A percentile compares a stretch with the other conserved stretches of the same genome.
phyloP scores from a whole-genome alignment of 2,329 filamentous ascomycete genomes.

The Pestalotiopsis sp. region DNA sequence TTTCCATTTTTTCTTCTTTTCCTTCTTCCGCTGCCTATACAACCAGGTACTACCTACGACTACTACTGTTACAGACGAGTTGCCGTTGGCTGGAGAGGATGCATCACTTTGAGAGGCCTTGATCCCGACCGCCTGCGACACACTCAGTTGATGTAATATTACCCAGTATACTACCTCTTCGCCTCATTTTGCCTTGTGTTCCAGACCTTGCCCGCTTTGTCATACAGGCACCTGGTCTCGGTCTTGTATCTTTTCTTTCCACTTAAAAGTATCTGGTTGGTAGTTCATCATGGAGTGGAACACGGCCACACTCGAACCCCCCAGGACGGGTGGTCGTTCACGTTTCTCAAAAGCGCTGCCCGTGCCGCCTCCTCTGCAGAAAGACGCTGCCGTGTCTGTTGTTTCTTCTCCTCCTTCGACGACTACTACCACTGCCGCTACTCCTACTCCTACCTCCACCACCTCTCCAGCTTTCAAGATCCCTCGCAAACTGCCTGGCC shows the following conservation, averaged over 20 bases:
- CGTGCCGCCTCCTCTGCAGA: slow-evolving; percentile 43
- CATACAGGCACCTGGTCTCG: not conserved
- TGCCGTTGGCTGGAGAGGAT: not conserved
- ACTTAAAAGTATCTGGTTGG: not conserved
- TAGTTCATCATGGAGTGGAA: slow-evolving; percentile 27
- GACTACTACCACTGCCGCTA: not conserved
- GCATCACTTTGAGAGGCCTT: slow-evolving; percentile 1
- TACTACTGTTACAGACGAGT: too few species aligned
- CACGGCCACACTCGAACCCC: slow-evolving; percentile 30
- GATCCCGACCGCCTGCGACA: not conserved
- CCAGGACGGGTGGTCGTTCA: slow-evolving; percentile 49
- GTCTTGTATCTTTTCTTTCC: not conserved
- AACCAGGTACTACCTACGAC: not conserved
- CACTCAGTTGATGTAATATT: slow-evolving; percentile 5
- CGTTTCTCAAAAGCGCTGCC: slow-evolving; percentile 64
- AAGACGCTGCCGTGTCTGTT: slow-evolving; percentile 18
- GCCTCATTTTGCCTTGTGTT: slow-evolving; percentile 7
- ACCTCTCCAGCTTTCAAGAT: slow-evolving; percentile 25
- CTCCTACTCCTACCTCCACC: not conserved
- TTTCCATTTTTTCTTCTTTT: not conserved
- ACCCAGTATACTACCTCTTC: slow-evolving; percentile 1
- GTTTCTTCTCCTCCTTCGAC: not conserved
- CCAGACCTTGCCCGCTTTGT: slow-evolving; percentile 14
- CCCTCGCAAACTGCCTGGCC: slow-evolving; percentile 26
- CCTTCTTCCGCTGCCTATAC: not conserved